Percentiles rank a stretch among this genome's conserved stretches.
Conservation (phyloP, 257 asterid species). For the Forsythia suspensa region DNA sequence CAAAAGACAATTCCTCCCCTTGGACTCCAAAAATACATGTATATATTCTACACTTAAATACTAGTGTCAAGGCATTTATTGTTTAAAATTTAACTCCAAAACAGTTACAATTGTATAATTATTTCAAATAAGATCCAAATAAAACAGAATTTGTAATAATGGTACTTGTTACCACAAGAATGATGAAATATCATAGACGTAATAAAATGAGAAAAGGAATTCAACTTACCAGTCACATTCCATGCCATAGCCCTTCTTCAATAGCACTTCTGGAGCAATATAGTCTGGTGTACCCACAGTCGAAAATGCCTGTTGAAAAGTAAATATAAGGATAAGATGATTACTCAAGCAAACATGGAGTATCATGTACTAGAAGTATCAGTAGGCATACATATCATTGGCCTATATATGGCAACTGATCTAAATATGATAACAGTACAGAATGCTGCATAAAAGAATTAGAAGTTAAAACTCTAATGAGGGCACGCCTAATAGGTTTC, state of each 20-base stretch:
- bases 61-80: background rate
- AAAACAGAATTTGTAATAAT: background rate
- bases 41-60: background rate
- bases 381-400: background rate
- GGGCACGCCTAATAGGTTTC: background rate
- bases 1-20: slow-evolving; percentile 3
- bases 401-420: background rate
- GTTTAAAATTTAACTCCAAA: slow-evolving; percentile 3
- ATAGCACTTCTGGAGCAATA: slow-evolving; percentile 95
- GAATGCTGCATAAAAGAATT: background rate
- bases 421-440: background rate
- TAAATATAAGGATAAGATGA: slow-evolving; percentile 5
- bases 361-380: background rate
- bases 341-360: background rate
- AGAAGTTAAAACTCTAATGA: background rate
- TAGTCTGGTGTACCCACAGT: slow-evolving; percentile 99
- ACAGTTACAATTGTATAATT: background rate
- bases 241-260: slow-evolving; percentile 97
- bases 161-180: background rate
- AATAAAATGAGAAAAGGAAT: slow-evolving; percentile 2
- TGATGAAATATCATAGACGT: background rate
- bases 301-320: slow-evolving; percentile 82
- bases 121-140: slow-evolving; percentile 11
- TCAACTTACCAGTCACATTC: slow-evolving; percentile 96
- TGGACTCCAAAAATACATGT: background rate